Evolutionary conservation across 139 green algal genomes (phyloP).

Genomic region (Micractinium conductrix): DNA sequence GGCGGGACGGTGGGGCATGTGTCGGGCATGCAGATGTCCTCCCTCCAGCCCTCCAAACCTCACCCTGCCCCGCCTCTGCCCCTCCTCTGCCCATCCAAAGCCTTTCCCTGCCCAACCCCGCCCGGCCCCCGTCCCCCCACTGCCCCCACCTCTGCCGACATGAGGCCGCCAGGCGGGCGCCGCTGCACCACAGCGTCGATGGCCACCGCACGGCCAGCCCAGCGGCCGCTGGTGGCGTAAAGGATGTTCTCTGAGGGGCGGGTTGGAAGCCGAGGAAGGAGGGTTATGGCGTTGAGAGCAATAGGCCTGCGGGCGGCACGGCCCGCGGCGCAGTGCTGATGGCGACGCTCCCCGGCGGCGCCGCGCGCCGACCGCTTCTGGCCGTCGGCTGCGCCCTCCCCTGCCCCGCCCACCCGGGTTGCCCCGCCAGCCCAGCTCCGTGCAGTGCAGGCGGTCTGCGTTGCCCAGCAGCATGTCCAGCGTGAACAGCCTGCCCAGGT

Average conservation of each 20-base stretch:
- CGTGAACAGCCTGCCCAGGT: slow-evolving; percentile 55
- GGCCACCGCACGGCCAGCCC: slow-evolving; percentile 61
- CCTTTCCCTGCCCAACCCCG: no score
- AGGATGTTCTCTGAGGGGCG: slow-evolving; percentile 51
- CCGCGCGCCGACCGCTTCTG: no score
- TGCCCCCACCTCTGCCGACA: slow-evolving; percentile 34
- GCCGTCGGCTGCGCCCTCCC: background rate
- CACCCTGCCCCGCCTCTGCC: no score
- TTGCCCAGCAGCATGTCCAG: slow-evolving; percentile 84
- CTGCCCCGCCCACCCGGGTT: slow-evolving; percentile 60
- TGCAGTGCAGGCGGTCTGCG: slow-evolving; percentile 78
- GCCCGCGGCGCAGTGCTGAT: no score
- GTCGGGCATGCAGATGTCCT: background rate
- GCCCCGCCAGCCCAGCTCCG: slow-evolving; percentile 77
- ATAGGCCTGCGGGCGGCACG: no score
- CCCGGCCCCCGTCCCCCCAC: background rate
- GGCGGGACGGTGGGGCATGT: no score
- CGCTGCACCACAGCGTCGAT: slow-evolving; percentile 86
- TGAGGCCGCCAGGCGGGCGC: slow-evolving; percentile 65
- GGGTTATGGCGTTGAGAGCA: no score
- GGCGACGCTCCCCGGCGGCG: no score
- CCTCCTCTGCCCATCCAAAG: no score
- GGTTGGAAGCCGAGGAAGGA: no score
- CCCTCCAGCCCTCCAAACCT: no score
- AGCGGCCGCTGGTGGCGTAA: slow-evolving; percentile 33